Conservation (phyloP, 768 basidiomycete genomes). For the Austroboletus festivus region DNA sequence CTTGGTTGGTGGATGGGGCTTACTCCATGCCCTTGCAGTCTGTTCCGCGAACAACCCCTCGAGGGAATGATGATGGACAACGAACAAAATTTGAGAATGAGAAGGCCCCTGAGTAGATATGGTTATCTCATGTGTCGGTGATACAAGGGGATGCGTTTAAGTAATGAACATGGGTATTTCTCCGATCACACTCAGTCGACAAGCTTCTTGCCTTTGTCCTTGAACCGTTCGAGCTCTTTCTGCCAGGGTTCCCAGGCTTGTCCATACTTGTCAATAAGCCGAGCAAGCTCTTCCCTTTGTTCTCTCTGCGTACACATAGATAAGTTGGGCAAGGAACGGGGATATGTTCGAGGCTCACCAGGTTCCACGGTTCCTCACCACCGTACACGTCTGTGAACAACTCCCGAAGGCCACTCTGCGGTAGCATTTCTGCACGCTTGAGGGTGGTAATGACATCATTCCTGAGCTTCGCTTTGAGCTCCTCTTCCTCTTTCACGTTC, state of each 20-base stretch:
- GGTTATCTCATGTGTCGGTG: too few species aligned
- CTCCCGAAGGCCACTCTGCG: slow-evolving; percentile 68
- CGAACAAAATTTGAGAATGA: too few species aligned
- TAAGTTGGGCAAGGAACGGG: background rate
- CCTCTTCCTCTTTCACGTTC: slow-evolving; percentile 70
- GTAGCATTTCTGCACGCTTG: slow-evolving; percentile 68
- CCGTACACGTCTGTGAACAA: slow-evolving; percentile 88
- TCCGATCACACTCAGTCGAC: slow-evolving; percentile 21
- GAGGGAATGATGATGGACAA: slow-evolving; percentile 20
- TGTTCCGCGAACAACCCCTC: slow-evolving; percentile 12
- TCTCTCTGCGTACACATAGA: slow-evolving; percentile 53
- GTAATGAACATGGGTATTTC: background rate
- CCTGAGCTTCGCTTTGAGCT: slow-evolving; percentile 64
- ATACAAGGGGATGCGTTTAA: too few species aligned
- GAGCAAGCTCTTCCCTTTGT: slow-evolving; percentile 74
- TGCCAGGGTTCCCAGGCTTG: slow-evolving; percentile 84
- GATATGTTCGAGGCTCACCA: slow-evolving; percentile 49
- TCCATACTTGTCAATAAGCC: slow-evolving; percentile 82
- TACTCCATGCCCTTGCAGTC: slow-evolving; percentile 16
- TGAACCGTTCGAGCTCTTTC: slow-evolving; percentile 73
- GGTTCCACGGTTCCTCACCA: slow-evolving; percentile 79
- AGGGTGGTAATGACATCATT: slow-evolving; percentile 76
- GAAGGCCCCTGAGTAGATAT: too few species aligned
- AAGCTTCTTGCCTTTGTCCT: slow-evolving; percentile 65
- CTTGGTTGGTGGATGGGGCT: slow-evolving; percentile 12